Conservation (phyloP, 2,329 filamentous ascomycete genomes). For the Cladophialophora carrionii region DNA sequence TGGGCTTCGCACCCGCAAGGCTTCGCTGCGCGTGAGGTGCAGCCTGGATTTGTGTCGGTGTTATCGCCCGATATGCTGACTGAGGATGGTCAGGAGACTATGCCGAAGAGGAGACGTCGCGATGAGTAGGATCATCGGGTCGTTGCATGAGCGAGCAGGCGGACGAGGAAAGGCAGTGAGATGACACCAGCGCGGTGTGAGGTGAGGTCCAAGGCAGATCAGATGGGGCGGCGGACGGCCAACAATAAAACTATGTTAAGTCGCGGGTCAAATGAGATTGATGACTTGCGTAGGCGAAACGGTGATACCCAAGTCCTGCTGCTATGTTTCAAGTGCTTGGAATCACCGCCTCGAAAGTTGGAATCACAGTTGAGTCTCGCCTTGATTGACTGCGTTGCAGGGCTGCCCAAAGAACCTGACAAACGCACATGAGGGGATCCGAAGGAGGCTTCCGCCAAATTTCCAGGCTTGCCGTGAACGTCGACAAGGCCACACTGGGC, state of each 20-base stretch:
- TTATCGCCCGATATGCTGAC: conserved; percentile 1
- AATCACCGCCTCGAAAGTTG: conserved; percentile 6
- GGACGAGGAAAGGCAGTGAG: conserved; percentile 18
- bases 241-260: not conserved
- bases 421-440: conserved; percentile 18
- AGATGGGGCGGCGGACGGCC: conserved; percentile 15
- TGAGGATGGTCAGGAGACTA: conserved; percentile 6
- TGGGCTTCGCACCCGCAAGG: conserved; percentile 27
- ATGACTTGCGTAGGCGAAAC: conserved; percentile 19
- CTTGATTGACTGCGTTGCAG: conserved; percentile 20
- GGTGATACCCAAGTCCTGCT: conserved; percentile 6
- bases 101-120: not conserved
- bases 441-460: conserved; percentile 2
- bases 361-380: not conserved
- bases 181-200: conserved; percentile 25
- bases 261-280: conserved; percentile 17
- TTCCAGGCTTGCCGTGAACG: conserved; percentile 6
- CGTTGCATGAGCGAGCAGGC: conserved; percentile 8
- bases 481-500: not conserved
- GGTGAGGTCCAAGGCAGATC: conserved; percentile 18
- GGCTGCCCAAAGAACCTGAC: conserved; percentile 19
- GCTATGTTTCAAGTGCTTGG: conserved; percentile 22
- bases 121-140: conserved; percentile 14
- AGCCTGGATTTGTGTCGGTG: not conserved
- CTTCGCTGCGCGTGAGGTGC: conserved; percentile 15